These are phyloP conservation scores for Talaromyces sp. DNA, from an alignment of 2,329 filamentous ascomycete genomes.

Conservation along the genomic window DNA sequence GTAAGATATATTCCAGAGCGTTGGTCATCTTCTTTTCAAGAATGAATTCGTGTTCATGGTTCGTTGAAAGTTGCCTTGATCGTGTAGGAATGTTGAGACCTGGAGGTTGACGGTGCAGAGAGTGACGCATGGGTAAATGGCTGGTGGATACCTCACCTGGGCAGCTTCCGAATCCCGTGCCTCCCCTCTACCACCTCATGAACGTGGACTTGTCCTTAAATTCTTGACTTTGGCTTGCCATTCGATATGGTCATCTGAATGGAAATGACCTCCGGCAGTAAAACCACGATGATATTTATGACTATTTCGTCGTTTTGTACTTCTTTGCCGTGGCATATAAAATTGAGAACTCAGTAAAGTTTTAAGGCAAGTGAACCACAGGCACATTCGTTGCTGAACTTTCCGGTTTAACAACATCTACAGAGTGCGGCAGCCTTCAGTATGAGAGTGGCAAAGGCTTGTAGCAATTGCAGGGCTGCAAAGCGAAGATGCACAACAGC, in stretches of 20 bases:
- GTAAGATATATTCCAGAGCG: not conserved
- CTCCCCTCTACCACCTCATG: not conserved
- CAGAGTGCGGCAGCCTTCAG: not conserved
- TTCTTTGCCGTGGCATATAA: not conserved
- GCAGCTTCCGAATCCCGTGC: not conserved
- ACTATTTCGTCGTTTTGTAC: not conserved
- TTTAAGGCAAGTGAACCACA: not conserved
- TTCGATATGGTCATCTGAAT: not conserved
- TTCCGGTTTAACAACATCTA: not conserved
- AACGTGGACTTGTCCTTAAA: not conserved
- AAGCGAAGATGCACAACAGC: slow-evolving; percentile 8
- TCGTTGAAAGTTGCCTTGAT: not conserved
- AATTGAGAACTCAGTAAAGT: not conserved
- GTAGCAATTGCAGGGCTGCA: slow-evolving; percentile 6
- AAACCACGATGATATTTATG: not conserved
- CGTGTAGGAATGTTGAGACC: not conserved
- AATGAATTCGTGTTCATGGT: not conserved
- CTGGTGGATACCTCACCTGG: slow-evolving; percentile 2
- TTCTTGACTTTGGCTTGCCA: not conserved
- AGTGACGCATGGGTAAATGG: slow-evolving; percentile 6
- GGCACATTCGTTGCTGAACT: not conserved
- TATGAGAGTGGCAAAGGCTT: slow-evolving; percentile 10
- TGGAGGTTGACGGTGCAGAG: not conserved
- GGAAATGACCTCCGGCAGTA: not conserved
- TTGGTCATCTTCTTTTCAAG: slow-evolving; percentile 5